Percentiles rank a stretch among this genome's conserved stretches.
Conservation (phyloP, 192 early-diverging fungal species). For the Coemansia sp. region DNA sequence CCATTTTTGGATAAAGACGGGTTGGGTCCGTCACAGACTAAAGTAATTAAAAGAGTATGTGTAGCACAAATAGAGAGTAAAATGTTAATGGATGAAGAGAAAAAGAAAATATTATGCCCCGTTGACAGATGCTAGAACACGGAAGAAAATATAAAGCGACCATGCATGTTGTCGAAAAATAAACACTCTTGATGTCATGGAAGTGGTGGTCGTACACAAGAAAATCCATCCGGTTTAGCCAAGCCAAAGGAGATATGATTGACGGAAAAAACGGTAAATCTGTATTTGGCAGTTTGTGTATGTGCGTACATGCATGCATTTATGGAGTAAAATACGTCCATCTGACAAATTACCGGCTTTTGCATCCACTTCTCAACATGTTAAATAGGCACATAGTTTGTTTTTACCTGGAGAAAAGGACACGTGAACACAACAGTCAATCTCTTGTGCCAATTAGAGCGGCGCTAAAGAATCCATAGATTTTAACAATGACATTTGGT, state of each 20-base stretch:
- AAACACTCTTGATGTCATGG: too few relatives aligned
- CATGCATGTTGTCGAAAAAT: background rate
- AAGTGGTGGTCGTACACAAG: background rate
- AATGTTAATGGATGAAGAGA: background rate
- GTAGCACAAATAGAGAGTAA: background rate
- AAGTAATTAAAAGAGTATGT: background rate
- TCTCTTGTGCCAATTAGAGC: too few relatives aligned
- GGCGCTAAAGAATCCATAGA: too few relatives aligned
- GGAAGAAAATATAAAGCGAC: background rate
- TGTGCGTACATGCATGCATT: background rate
- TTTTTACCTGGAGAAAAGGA: background rate
- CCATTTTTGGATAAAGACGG: slow-evolving; percentile 13
- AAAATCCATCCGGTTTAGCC: background rate
- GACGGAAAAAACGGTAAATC: background rate
- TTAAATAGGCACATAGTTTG: background rate
- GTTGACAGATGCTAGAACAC: background rate
- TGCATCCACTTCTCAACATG: background rate
- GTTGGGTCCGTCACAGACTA: background rate
- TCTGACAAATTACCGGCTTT: background rate
- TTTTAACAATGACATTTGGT: too few relatives aligned
- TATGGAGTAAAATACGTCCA: background rate
- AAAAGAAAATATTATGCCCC: background rate
- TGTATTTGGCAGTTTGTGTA: background rate
- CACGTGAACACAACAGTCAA: background rate
- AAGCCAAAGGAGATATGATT: background rate